A percentile compares a stretch with the other conserved stretches of the same genome.
These are phyloP conservation scores for Chlorella sp. DNA, from an alignment of 139 green algal genomes.

Conservation along the genomic window DNA sequence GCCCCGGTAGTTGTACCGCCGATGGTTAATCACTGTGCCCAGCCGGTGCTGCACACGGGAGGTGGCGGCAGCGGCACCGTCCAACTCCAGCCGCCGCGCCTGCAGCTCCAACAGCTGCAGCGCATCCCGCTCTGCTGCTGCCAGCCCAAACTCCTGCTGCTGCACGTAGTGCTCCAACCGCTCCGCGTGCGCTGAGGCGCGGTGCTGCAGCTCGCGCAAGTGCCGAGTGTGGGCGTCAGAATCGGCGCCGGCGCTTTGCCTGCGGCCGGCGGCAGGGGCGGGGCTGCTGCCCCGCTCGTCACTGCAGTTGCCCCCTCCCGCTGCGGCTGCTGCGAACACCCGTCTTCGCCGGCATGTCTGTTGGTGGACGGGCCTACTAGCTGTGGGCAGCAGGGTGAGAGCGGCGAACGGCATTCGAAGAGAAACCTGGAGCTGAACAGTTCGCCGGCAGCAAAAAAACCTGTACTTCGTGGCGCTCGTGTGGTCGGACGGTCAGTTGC, in stretches of 20 bases:
- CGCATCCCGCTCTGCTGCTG: not conserved
- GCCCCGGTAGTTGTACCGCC: constrained; percentile 30
- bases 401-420: no score
- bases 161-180: not conserved
- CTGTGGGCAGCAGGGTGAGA: no score
- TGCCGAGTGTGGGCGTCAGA: not conserved
- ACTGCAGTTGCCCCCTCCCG: not conserved
- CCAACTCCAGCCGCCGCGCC: constrained; percentile 14
- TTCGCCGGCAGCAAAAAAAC: no score
- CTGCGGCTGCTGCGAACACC: not conserved
- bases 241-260: not conserved
- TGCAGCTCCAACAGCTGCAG: not conserved
- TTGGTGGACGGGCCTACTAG: no score
- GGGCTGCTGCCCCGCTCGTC: not conserved
- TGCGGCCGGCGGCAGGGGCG: no score
- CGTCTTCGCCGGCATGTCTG: no score
- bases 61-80: not conserved
- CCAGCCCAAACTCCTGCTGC: not conserved
- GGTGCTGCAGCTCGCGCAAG: not conserved
- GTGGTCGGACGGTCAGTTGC: no score
- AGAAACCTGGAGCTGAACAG: no score
- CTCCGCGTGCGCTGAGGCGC: not conserved
- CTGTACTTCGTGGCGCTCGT: no score
- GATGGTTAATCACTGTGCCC: not conserved
- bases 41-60: not conserved